phyloP scores from a whole-genome alignment of 306 rosid genomes.

The Cicer yamashitae region DNA sequence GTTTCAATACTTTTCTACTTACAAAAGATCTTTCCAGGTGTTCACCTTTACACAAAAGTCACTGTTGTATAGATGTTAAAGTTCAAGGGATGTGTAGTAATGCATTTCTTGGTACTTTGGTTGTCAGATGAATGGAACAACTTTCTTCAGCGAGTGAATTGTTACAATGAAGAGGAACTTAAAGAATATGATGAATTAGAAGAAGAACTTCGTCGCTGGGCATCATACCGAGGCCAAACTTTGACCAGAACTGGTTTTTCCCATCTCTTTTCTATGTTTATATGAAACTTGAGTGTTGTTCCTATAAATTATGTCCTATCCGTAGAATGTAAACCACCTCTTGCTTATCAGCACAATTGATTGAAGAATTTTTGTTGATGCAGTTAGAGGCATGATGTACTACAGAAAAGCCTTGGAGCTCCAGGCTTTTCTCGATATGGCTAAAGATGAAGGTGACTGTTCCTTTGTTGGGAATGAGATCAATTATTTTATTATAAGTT shows the following conservation, averaged over 20 bases:
- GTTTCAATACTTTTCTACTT: slow-evolving; percentile 94
- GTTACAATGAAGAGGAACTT: slow-evolving; percentile 71
- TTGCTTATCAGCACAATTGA: slow-evolving; percentile 34
- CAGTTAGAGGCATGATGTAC: slow-evolving; percentile 99
- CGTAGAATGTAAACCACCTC: not conserved
- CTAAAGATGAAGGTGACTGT: slow-evolving; percentile 77
- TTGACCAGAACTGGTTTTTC: slow-evolving; percentile 83
- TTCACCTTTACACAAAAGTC: slow-evolving; percentile 39
- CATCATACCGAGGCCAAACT: slow-evolving; percentile 96
- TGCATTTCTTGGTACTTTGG: slow-evolving; percentile 10
- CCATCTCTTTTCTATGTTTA: slow-evolving; percentile 4
- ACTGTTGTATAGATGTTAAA: slow-evolving; percentile 2
- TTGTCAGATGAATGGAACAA: slow-evolving; percentile 83
- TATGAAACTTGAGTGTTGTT: slow-evolving; percentile 6
- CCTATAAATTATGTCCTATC: slow-evolving; percentile 8
- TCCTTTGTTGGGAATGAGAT: slow-evolving; percentile 20
- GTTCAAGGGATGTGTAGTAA: slow-evolving; percentile 25
- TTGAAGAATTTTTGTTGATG: slow-evolving; percentile 37
- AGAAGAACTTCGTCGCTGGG: slow-evolving; percentile 95
- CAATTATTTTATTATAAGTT: not conserved
- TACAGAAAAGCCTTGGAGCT: slow-evolving; percentile 96
- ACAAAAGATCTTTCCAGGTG: slow-evolving; percentile 98
- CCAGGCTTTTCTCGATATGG: slow-evolving; percentile 97
- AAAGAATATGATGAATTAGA: slow-evolving; percentile 69
- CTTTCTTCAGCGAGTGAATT: slow-evolving; percentile 76